Evolutionary conservation across 1,284 basidiomycete species (phyloP), one percentile per base, ranked within the genome.

Genomic region (Austropuccinia psidii): DNA sequence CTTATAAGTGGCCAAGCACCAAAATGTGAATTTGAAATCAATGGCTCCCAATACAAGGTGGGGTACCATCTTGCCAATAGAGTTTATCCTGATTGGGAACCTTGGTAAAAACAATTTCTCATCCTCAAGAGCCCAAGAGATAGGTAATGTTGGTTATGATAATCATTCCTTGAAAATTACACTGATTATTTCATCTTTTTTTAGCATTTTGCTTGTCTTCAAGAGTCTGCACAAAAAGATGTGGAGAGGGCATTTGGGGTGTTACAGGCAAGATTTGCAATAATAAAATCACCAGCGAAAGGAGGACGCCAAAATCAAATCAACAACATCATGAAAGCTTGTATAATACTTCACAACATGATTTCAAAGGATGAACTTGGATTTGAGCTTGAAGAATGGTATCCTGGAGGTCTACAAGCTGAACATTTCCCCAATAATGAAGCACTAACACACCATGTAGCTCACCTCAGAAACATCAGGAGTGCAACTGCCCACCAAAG

Each of bases 301-400:
- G 39, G 45, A 8, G 55, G 37, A 52, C 50, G 57, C 17, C 50
- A 41, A 15, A 21, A 39, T 13, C 39, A 55, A 4, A 21, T 68
- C 2, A 29, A 29, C 2, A 41, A 31, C 1, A 70, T 60, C 27
- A 70, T 70, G 68, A 60, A 47, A 11, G 21, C 50, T 2, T 49
- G 27, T 15, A 70, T 70, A n/a, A 60, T 70, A n/a, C 39, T 70
- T 21, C 68, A 70, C 31, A 70, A 70, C 31, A 70, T 61, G 68
- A 70, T 50, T 13, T 31, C 60, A 1, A 31, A 58, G 7, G 68
- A 60, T 37, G 21, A 70, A n/a, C n/a, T n/a, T n/a, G n/a, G n/a
- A n/a, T n/a, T n/a, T n/a, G n/a, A n/a, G n/a, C n/a, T n/a, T n/a
- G n/a, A n/a, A n/a, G n/a, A n/a, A n/a, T n/a, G n/a, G n/a, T n/a